phyloP scores from a whole-genome alignment of 768 basidiomycete species.

The Roridomyces roridus region DNA sequence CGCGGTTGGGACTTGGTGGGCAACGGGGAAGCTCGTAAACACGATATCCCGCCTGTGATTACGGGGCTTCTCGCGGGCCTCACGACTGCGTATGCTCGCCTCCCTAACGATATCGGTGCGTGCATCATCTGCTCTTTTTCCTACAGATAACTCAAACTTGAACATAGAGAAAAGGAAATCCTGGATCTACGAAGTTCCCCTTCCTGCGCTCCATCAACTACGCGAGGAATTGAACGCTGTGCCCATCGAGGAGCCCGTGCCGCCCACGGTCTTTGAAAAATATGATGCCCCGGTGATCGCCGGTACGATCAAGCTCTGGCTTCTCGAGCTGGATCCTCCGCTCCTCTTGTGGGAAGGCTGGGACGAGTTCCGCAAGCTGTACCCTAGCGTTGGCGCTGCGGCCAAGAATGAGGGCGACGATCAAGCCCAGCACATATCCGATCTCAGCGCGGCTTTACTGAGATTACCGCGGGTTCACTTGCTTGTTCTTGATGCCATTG shows the following conservation, averaged over 20 bases:
- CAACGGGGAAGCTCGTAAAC: constrained; percentile 59
- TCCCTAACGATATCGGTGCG: constrained; percentile 71
- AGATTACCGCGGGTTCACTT: constrained; percentile 81
- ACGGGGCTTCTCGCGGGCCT: constrained; percentile 69
- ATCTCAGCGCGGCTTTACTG: constrained; percentile 66
- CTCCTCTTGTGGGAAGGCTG: constrained; percentile 86
- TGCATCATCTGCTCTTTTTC: constrained; percentile 6
- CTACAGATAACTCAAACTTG: not conserved
- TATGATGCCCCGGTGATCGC: constrained; percentile 91
- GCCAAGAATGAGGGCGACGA: constrained; percentile 57
- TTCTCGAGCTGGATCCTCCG: constrained; percentile 91
- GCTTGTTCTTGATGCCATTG: constrained; percentile 76
- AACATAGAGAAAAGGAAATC: constrained; percentile 78
- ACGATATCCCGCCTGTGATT: constrained; percentile 79
- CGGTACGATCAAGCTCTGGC: constrained; percentile 85
- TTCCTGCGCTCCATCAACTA: constrained; percentile 82
- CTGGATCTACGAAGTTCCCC: constrained; percentile 95
- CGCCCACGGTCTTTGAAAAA: constrained; percentile 56
- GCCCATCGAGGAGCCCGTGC: constrained; percentile 61
- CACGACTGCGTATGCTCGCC: constrained; percentile 62
- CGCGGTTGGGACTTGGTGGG: constrained; percentile 71
- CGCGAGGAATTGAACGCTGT: constrained; percentile 83
- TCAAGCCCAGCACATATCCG: constrained; percentile 67
- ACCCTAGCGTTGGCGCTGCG: constrained; percentile 55
- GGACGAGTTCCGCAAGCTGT: constrained; percentile 90